Conservation (phyloP, 129 eudicot species). For the Flaveria ramosissima region DNA sequence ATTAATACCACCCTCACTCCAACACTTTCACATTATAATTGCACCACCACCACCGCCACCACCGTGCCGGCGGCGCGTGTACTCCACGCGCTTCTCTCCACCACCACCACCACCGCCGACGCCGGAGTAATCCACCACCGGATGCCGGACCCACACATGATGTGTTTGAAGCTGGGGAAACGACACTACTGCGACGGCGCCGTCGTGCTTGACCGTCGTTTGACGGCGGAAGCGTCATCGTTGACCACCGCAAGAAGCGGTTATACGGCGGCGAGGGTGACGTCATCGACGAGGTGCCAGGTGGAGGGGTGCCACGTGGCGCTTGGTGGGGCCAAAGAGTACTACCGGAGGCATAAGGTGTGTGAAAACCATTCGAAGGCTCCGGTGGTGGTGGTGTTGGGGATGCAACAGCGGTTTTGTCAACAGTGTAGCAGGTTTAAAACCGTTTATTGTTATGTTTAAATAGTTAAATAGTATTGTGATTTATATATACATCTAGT, state of each 20-base stretch:
- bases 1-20: slow-evolving; percentile 2
- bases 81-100: slow-evolving; percentile 32
- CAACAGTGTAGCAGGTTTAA: slow-evolving; percentile 80
- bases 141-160: slow-evolving; percentile 59
- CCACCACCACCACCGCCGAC: background rate
- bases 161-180: slow-evolving; percentile 72
- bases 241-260: slow-evolving; percentile 31
- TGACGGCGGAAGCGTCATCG: slow-evolving; percentile 23
- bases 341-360: slow-evolving; percentile 69
- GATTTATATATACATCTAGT: background rate
- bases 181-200: slow-evolving; percentile 55
- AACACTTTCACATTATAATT: slow-evolving; percentile 18
- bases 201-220: slow-evolving; percentile 15
- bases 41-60: background rate
- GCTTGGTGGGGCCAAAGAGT: slow-evolving; percentile 54
- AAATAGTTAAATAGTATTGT: background rate
- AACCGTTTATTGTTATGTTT: background rate
- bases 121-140: slow-evolving; percentile 17
- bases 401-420: slow-evolving; percentile 68
- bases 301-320: slow-evolving; percentile 73
- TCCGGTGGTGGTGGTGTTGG: slow-evolving; percentile 61
- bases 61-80: slow-evolving; percentile 20
- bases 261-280: background rate
- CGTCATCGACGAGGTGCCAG: slow-evolving; percentile 53
- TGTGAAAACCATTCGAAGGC: slow-evolving; percentile 76